These are phyloP conservation scores for Leccinum uliginosum DNA, from an alignment of 768 basidiomycete species.

Conservation along the genomic window DNA sequence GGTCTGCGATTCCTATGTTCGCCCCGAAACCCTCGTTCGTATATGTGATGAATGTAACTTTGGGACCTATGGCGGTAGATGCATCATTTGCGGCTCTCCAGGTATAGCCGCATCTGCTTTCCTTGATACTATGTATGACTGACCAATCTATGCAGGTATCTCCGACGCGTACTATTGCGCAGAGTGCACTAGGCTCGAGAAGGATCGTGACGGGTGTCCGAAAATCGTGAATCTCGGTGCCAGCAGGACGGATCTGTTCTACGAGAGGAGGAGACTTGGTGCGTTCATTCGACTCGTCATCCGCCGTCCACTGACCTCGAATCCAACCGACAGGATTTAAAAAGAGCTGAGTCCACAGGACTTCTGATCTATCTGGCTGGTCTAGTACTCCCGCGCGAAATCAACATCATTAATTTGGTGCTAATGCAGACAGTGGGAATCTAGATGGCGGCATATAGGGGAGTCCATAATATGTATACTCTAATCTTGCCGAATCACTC, in stretches of 20 bases:
- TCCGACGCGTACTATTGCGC: constrained; percentile 99
- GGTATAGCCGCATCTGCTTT: constrained; percentile 45
- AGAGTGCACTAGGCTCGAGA: constrained; percentile 94
- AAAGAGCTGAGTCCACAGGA: constrained; percentile 25
- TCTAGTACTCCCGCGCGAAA: background rate
- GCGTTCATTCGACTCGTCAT: constrained; percentile 16
- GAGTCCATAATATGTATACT: constrained; percentile 5
- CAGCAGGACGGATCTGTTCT: constrained; percentile 88
- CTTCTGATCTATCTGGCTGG: background rate
- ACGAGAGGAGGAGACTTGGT: constrained; percentile 85
- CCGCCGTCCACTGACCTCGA: background rate
- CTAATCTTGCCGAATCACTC: background rate
- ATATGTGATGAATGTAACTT: constrained; percentile 99
- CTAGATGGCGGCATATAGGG: background rate
- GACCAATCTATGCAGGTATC: constrained; percentile 56
- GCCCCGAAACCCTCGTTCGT: constrained; percentile 95
- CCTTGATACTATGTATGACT: background rate
- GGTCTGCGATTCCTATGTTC: constrained; percentile 98
- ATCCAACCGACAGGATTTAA: constrained; percentile 24
- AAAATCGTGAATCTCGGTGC: constrained; percentile 98
- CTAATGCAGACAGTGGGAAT: constrained; percentile 1
- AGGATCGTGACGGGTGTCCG: constrained; percentile 96
- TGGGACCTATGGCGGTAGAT: constrained; percentile 94
- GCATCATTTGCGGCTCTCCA: constrained; percentile 95
- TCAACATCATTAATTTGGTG: background rate